A percentile compares a stretch with the other conserved stretches of the same genome.
phyloP scores from a whole-genome alignment of 176 grass and related monocot species.

The Aechmea fasciata region DNA sequence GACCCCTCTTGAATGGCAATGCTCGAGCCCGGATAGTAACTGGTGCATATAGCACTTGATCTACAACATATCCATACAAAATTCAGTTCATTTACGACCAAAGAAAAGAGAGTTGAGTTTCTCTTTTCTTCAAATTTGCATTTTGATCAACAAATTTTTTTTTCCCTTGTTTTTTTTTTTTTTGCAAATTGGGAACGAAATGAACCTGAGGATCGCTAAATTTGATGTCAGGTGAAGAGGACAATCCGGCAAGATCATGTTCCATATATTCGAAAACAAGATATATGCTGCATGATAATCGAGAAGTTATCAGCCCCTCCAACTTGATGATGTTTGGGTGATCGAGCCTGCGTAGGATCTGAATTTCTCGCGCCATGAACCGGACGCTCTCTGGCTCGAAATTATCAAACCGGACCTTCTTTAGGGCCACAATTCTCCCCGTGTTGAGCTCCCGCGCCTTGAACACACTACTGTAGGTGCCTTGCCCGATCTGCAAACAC shows the following conservation, averaged over 20 bases:
- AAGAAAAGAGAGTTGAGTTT: too few species aligned
- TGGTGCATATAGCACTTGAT: constrained; percentile 96
- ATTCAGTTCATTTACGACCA: too few species aligned
- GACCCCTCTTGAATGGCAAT: constrained; percentile 67
- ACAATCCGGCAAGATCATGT: constrained; percentile 45
- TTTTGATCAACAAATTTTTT: too few species aligned
- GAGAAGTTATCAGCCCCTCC: constrained; percentile 47
- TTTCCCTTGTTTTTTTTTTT: too few species aligned
- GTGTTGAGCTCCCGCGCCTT: constrained; percentile 37
- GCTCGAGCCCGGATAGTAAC: constrained; percentile 66
- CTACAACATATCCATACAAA: constrained; percentile 21
- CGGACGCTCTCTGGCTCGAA: constrained; percentile 39
- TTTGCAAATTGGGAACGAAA: background rate
- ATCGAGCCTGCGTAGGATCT: constrained; percentile 38
- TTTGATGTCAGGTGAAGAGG: constrained; percentile 32
- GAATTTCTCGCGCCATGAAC: constrained; percentile 45
- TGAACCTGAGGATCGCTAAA: constrained; percentile 36
- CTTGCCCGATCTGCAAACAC: constrained; percentile 39
- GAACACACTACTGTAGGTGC: constrained; percentile 48
- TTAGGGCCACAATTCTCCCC: constrained; percentile 32
- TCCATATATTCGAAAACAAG: constrained; percentile 58
- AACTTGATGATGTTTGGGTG: constrained; percentile 46
- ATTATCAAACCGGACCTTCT: constrained; percentile 43
- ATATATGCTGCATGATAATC: constrained; percentile 37
- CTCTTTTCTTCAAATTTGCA: too few species aligned